Conservation (phyloP, 2,329 filamentous ascomycete genomes). For the Diaporthe vexans region DNA sequence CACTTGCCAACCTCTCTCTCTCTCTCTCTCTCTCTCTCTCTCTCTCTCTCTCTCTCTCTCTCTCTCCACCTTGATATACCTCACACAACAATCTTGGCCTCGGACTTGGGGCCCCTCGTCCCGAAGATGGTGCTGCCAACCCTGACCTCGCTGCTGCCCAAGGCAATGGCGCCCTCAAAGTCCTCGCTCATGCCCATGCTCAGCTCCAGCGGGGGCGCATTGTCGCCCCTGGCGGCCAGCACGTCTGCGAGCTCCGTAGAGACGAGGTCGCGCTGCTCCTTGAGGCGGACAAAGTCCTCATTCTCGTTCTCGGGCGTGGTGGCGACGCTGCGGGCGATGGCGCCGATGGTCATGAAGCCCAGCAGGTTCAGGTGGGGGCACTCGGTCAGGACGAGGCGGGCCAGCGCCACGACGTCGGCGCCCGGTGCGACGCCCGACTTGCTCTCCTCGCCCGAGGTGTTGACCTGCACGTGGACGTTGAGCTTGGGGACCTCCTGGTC, state of each 20-base stretch:
- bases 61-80: no score
- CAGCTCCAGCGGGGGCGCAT: conserved; percentile 76
- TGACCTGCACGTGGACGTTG: conserved; percentile 91
- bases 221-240: conserved; percentile 44
- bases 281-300: conserved; percentile 84
- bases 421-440: conserved; percentile 87
- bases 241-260: conserved; percentile 69
- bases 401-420: conserved; percentile 73
- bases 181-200: conserved; percentile 99
- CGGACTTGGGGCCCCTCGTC: conserved; percentile 80
- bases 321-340: conserved; percentile 86
- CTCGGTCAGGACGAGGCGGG: conserved; percentile 73
- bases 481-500: conserved; percentile 58
- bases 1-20: not conserved
- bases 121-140: conserved; percentile 97
- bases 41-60: not conserved
- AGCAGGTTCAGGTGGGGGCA: conserved; percentile 82
- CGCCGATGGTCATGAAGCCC: conserved; percentile 97
- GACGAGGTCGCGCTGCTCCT: conserved; percentile 79
- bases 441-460: conserved; percentile 87
- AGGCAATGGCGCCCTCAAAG: conserved; percentile 86
- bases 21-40: no score
- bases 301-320: conserved; percentile 85
- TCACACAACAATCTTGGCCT: conserved; percentile 76
- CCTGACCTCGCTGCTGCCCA: conserved; percentile 91